A percentile compares a stretch with the other conserved stretches of the same genome.
phyloP scores from a whole-genome alignment of 306 rosid genomes.

The Argentina anserina region DNA sequence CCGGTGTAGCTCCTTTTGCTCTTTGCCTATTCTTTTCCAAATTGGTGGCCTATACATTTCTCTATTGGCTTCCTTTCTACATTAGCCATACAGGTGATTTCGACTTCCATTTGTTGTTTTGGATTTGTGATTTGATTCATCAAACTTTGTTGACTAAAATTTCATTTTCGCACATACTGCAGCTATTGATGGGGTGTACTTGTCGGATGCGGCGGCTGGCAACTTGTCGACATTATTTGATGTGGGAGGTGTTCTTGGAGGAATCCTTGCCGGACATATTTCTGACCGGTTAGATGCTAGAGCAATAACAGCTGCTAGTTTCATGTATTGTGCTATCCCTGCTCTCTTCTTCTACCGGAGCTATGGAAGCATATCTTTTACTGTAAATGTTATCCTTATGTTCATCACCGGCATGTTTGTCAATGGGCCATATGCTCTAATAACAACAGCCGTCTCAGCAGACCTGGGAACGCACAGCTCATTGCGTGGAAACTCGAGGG shows the following conservation, averaged over 20 bases:
- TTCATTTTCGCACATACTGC: slow-evolving; percentile 27
- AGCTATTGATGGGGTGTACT: slow-evolving; percentile 84
- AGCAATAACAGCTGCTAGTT: slow-evolving; percentile 97
- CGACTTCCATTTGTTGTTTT: background rate
- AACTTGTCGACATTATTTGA: slow-evolving; percentile 84
- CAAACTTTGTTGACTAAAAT: background rate
- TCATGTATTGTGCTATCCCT: slow-evolving; percentile 98
- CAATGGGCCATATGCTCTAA: slow-evolving; percentile 95
- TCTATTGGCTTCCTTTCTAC: slow-evolving; percentile 99
- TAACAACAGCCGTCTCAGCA: slow-evolving; percentile 95
- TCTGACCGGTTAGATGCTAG: slow-evolving; percentile 84
- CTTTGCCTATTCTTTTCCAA: slow-evolving; percentile 90
- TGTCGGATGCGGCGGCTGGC: slow-evolving; percentile 76
- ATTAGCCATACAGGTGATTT: slow-evolving; percentile 76
- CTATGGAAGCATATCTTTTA: slow-evolving; percentile 65
- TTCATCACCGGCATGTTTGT: slow-evolving; percentile 90
- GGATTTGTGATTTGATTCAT: background rate
- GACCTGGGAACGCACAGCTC: slow-evolving; percentile 97
- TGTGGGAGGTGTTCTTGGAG: slow-evolving; percentile 92
- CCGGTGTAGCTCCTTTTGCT: slow-evolving; percentile 97
- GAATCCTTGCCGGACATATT: slow-evolving; percentile 91
- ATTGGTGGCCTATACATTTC: slow-evolving; percentile 98
- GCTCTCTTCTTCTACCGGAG: slow-evolving; percentile 81
- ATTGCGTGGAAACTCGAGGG: slow-evolving; percentile 74
- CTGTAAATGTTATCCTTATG: slow-evolving; percentile 57